Conservation (phyloP, 1,284 basidiomycete species). For the Agaricales sp. region DNA sequence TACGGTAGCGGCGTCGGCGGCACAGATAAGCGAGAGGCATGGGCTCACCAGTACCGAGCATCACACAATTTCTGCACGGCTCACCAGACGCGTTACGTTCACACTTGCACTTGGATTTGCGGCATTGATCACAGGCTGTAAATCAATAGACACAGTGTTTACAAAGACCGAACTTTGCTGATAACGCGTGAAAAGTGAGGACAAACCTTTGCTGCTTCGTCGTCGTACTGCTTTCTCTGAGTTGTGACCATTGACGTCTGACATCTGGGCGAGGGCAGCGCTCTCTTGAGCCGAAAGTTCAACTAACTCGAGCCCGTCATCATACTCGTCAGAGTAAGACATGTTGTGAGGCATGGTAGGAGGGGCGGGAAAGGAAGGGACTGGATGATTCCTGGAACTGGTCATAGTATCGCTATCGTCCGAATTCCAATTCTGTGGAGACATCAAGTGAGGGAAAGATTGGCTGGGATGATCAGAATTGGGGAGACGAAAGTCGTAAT, state of each 20-base stretch:
- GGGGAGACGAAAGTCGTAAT: neutral
- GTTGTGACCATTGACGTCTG: conserved; percentile 16
- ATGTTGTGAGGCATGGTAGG: conserved; percentile 17
- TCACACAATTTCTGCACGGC: conserved; percentile 62
- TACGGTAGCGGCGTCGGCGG: conserved; percentile 8
- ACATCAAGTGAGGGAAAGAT: neutral
- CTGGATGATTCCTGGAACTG: neutral
- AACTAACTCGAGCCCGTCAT: conserved; percentile 33
- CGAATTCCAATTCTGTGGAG: neutral
- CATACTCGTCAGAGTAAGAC: conserved; percentile 41
- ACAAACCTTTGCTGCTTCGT: conserved; percentile 56
- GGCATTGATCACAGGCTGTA: conserved; percentile 70
- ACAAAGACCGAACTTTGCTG: too few relatives aligned
- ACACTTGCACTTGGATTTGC: conserved; percentile 74
- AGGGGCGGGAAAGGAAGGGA: conserved; percentile 13
- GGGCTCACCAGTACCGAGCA: conserved; percentile 56
- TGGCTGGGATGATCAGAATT: neutral
- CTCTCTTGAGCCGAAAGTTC: conserved; percentile 21
- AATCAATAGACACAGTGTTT: conserved; percentile 3
- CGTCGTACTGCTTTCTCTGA: conserved; percentile 46
- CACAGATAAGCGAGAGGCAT: conserved; percentile 6
- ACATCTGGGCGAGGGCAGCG: conserved; percentile 11
- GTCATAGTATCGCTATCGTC: neutral
- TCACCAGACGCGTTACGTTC: conserved; percentile 43
- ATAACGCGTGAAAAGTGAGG: conserved; percentile 7